phyloP scores from a whole-genome alignment of 495 filamentous ascomycete genomes.

The Penicillium turbatum region DNA sequence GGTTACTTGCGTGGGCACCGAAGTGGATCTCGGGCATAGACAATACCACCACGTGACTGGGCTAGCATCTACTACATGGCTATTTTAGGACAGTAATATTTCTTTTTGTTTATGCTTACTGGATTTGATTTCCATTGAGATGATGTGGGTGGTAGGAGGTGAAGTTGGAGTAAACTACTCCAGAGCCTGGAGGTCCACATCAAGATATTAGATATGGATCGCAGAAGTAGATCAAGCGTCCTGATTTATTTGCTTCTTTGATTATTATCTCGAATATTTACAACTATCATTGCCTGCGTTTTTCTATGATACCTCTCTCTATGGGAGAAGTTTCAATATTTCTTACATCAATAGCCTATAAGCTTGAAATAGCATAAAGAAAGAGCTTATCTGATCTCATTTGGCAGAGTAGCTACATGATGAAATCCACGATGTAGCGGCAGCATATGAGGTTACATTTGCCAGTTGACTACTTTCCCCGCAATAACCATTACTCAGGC shows the following conservation, averaged over 20 bases:
- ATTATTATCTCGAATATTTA: no score
- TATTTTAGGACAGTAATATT: no score
- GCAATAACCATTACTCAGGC: constrained; percentile 56
- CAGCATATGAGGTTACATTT: constrained; percentile 1
- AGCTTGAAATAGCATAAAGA: neutral
- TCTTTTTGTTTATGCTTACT: neutral
- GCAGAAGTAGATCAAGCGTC: no score
- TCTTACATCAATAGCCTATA: neutral
- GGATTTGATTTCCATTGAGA: no score
- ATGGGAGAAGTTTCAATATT: no score
- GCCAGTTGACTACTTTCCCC: neutral
- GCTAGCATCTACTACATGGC: neutral
- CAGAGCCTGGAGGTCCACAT: no score
- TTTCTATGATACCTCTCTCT: no score
- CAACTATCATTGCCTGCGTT: no score
- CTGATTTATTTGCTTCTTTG: no score
- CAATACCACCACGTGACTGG: constrained; percentile 8
- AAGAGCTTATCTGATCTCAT: neutral
- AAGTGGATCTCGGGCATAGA: neutral
- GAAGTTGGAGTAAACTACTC: no score
- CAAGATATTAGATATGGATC: no score
- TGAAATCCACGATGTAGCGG: neutral
- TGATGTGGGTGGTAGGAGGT: no score
- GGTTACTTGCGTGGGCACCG: neutral
- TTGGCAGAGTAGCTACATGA: neutral